Percentiles rank a stretch among this genome's conserved stretches.
Evolutionary conservation across 1,139 yeast genomes (phyloP).

Genomic region (Magnusiomyces tetraspermus): DNA sequence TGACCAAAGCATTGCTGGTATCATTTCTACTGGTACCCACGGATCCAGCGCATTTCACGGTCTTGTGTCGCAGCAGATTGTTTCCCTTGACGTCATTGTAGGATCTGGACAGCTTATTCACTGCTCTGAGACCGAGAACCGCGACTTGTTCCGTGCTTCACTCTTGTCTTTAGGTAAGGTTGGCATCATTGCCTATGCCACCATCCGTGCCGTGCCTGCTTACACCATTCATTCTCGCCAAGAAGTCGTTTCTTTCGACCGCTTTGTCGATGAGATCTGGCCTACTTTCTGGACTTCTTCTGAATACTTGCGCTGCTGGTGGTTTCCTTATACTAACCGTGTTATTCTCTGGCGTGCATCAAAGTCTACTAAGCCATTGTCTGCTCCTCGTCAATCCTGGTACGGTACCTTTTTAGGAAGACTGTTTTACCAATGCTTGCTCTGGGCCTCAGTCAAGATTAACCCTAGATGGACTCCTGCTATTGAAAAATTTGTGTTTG

Average conservation of each 20-base stretch:
- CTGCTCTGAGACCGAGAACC: constrained; percentile 61
- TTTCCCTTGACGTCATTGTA: constrained; percentile 54
- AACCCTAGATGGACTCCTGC: constrained; percentile 70
- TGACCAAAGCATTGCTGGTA: constrained; percentile 89
- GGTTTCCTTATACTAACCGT: constrained; percentile 88
- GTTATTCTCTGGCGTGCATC: constrained; percentile 88
- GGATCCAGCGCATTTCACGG: constrained; percentile 94
- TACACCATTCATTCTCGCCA: constrained; percentile 75
- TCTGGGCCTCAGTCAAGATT: constrained; percentile 70
- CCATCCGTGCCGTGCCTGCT: constrained; percentile 73
- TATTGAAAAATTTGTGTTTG: constrained; percentile 76
- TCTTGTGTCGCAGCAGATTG: constrained; percentile 78
- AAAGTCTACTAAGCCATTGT: constrained; percentile 53
- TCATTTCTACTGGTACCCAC: constrained; percentile 93
- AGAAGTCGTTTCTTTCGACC: constrained; percentile 70
- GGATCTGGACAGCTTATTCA: constrained; percentile 60
- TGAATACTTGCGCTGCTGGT: constrained; percentile 92
- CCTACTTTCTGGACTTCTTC: constrained; percentile 67
- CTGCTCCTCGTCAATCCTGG: constrained; percentile 70
- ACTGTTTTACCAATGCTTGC: constrained; percentile 62
- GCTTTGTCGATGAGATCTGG: constrained; percentile 51
- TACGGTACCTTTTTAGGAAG: constrained; percentile 77
- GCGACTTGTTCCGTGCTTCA: constrained; percentile 75
- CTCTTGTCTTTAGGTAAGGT: constrained; percentile 80
- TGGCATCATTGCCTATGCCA: constrained; percentile 84